Base-by-base conservation (phyloP, 768 basidiomycete genomes). In the Boletus barrowsii region DNA sequence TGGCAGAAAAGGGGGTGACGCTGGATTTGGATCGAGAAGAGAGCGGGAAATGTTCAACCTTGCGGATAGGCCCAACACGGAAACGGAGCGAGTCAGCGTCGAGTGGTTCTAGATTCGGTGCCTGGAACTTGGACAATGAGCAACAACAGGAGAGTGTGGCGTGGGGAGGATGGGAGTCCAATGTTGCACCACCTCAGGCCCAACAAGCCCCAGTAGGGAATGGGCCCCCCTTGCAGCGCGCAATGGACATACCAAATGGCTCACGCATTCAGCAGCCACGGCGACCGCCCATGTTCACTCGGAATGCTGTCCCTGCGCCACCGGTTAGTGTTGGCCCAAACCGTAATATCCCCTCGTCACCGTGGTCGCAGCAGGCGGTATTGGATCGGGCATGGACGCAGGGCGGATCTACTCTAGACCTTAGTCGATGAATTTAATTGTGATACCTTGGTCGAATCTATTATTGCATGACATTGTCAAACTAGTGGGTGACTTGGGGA, bases 211-310 rank as follows among this genome's bases (percentile, higher is more conserved):
- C 56, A 4, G 41, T 40, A 5, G 61, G 55, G 30, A 66, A 57
- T 35, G 67, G 49, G 47, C 63, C 65, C 1, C 73, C 74, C 15
- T 65, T 78, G 51, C 82, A 80, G 60, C 72, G 80, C 24, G 71
- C 76, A 22, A 70, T 79, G 72, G 82, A 83, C 47, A 60, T 81
- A 56, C 81, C 78, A 37, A 76, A 75, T n/a, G 74, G 72, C 15
- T 76, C 79, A 71, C 76, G 83, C 17, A 72, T 79, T 60, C 83
- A 76, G 24, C 80, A 77, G 9, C 79, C 77, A 14, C 76, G 84
- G 56, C 75, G 85, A 60, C 72, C 83, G 11, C 80, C 78, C 45
- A 85, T 85, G 71, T 86, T 86, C 65, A 56, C 66, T 51, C 55
- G 69, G 60, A 61, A 68, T 51, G 64, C 69, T 42, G 64, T 72